Evolutionary conservation across 1,284 basidiomycete species (phyloP), one percentile per base, ranked within the genome.

Genomic region (Melanopsichium pennsylvanicum): DNA sequence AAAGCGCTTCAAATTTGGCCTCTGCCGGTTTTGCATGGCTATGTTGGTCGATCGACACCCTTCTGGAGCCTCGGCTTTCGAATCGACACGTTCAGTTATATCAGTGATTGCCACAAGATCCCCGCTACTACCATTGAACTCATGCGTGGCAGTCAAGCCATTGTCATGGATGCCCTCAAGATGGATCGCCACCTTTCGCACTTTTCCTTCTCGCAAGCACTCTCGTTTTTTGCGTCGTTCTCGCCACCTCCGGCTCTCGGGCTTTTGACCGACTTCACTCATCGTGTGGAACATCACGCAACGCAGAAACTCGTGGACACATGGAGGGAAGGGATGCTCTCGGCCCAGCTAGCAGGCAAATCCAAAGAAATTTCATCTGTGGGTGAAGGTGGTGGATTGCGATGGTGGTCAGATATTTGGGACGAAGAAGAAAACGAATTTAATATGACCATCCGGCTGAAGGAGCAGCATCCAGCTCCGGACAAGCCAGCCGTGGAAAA

Each of bases 141-240:
- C 3, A 61, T 79, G 43, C 39, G 38, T 4, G 76, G 77, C 22
- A 69, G 70, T 19, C 47, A 72, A 16, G 46, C 62, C 2, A 38
- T 78, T n/a, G 67, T 78, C 6, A 61, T 79, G 42, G 77, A 79
- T 27, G 72, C 70, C 1, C 66, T 79, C 33, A 78, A 72, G 50
- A 74, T 75, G 64, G 49, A 62, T 22, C 66, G 73, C 0, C 77
- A 79, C 36, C 54, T 66, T 7, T 71, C 66, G 3, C 77, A 79
- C 46, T 79, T 70, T 34, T 75, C 72, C 15, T 66, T 78, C n/a
- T 41, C 72, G 13, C 77, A 79, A 33, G 77, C 77, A 0, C 56
- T 78, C 13, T 55, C 56, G 6, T 72, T 57, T 38, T 40, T 55
- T 31, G 46, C 63, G 5, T 43, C 56, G 2, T 50, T 63, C 8